Base-by-base conservation (phyloP, 2,329 filamentous ascomycete genomes). In the Leptographium radiaticola region DNA sequence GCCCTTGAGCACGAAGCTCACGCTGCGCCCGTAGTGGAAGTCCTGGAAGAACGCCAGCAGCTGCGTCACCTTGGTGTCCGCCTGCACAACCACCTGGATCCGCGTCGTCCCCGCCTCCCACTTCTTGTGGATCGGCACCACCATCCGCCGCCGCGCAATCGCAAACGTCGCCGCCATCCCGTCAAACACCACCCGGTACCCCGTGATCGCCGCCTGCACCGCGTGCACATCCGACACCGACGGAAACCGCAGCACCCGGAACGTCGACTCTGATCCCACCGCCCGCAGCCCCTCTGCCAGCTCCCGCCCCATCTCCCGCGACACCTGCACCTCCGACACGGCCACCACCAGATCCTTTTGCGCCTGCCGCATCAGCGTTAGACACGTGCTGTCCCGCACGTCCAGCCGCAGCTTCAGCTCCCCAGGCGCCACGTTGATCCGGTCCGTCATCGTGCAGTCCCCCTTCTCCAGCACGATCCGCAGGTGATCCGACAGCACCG, bases 111-210 rank as follows among this genome's bases (percentile, higher is more conserved):
- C 81, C 2, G 89, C 87, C 64, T 94, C 89, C 87, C 88, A 94
- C 67, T 93, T 93, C 70, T 95, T 95, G 71, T 94, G 87, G 59
- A 95, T 91, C 0, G 88, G 88, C 16, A 95, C 88, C 13, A 95
- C 87, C 84, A 90, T 93, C 59, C 87, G 80, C 49, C 87, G 81
- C 34, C 89, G 82, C 1, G 89, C 83, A 59, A 95, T 95, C 55
- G 85, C 83, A 66, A 95, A 87, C 0, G 81, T 82, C 9, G 77
- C 74, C 7, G 88, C 88, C 52, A 87, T 68, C 8, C 81, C 81
- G 64, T 89, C 86, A 60, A 84, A 89, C 9, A 86, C 70, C 16
- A 95, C 87, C 31, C 75, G 74, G 67, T 86, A 94, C 0, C 89
- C 88, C 0, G 89, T 95, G 54, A 95, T 71, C 3, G 87, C 86